Evolutionary conservation across 202 grass and related monocot genomes (phyloP), one percentile per base, ranked within the genome.

Genomic region (Sporobolus alterniflorus): DNA sequence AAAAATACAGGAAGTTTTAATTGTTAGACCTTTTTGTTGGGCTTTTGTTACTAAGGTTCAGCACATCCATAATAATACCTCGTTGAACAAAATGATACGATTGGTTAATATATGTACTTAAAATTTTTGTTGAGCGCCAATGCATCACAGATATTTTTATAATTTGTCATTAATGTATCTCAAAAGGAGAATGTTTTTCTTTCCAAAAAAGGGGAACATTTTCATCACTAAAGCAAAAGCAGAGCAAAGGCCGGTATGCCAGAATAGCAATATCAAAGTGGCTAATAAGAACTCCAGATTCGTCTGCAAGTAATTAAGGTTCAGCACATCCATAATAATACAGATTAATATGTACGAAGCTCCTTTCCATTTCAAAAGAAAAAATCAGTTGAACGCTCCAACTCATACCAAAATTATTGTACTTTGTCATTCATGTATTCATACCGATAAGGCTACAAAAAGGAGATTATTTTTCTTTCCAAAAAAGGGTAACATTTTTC

Each of bases 221-320:
- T 56, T 78, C 54, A 13, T 3, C 0, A 1, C 22, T 3, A 40
- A 81, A 80, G 39, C 17, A 1, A 89, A 46, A n/a, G 29, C 62
- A 65, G 55, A 56, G 28, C 36, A 65, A 85, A 85, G 17, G 18
- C 6, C 62, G 65, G 81, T 81, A 70, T 66, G 47, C 57, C 24
- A 43, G 72, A 42, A 75, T 51, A 29, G 18, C 65, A 9, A 60
- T 52, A 77, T 16, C 15, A 14, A 64, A 76, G 63, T 52, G 76
- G 39, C 39, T 73, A 50, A 49, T 73, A 50, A 49, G 46, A 85
- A 81, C 77, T 82, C 77, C 65, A 28, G 54, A 79, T 14, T 29
- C 25, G 6, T 49, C 36, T 39, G 6, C 36, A 72, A 51, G 31
- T 20, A 64, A 48, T 47, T 52, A 41, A 26, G 33, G n/a, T n/a